Conservation (phyloP, 2,329 filamentous ascomycete genomes). For the Diaporthe sp. region DNA sequence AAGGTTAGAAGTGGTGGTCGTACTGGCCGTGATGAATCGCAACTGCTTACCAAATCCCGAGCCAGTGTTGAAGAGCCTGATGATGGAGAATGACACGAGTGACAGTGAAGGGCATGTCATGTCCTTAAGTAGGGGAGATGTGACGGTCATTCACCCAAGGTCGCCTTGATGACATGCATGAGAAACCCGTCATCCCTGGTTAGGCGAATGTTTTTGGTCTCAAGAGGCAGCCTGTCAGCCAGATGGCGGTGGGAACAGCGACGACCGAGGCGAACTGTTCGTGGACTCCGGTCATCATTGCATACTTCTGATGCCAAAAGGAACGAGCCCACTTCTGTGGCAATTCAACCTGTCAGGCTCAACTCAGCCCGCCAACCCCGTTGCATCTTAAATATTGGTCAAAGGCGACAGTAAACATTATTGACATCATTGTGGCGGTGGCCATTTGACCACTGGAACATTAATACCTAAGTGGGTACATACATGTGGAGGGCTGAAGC, state of each 20-base stretch:
- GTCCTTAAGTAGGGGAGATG: not conserved
- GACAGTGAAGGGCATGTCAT: constrained; percentile 21
- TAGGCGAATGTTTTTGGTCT: not conserved
- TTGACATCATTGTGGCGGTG: constrained; percentile 4
- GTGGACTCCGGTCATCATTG: not conserved
- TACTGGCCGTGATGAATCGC: not conserved
- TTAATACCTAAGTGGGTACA: not conserved
- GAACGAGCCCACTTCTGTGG: not conserved
- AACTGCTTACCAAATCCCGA: constrained; percentile 6
- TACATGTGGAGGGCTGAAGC: not conserved
- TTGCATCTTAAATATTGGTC: not conserved
- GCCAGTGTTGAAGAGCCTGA: not conserved
- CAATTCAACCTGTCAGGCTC: not conserved
- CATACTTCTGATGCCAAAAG: not conserved
- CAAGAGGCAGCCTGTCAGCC: not conserved
- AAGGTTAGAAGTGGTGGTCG: constrained; percentile 1
- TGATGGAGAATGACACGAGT: constrained; percentile 14
- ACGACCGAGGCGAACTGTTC: not conserved
- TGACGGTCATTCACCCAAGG: not conserved
- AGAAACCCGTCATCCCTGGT: not conserved
- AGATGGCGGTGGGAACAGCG: not conserved
- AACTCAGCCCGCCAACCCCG: not conserved
- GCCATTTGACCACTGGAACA: not conserved
- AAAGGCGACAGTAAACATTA: not conserved
- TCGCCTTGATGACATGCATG: constrained; percentile 19